Base-by-base conservation (phyloP, 768 basidiomycete genomes). In the Baorangia bicolor region DNA sequence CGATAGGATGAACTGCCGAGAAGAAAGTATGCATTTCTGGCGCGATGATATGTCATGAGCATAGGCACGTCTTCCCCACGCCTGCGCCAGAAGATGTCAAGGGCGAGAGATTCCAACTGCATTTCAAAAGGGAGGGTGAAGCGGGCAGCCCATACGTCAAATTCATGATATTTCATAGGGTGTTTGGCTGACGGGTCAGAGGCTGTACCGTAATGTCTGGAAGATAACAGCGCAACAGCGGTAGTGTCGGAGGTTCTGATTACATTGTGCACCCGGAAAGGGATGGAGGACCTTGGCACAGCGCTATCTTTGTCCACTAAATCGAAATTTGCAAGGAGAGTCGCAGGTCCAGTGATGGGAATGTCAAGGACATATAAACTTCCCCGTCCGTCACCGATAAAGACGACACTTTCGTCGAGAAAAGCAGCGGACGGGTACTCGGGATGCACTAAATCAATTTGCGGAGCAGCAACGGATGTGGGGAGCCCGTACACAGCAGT, bases 371-470 rank as follows among this genome's bases (percentile, higher is more conserved):
- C 73, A 58, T 90, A 88, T 30, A 92, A 69, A 18, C 75, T 64
- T n/a, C 90, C 89, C 60, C 76, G 72, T 10, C 92, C 92, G 63
- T 94, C 90, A 20, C 88, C 77, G 48, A 87, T 77, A 35, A 90
- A 74, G 37, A 81, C 73, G 11, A 77, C 69, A 1, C 73, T 69
- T 4, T 78, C 59, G 49, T 80, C 75, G 37, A 88, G 64, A 62
- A 88, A 86, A 7, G 75, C 74, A 28, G 80, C 80, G 1, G 88
- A 90, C 1, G 92, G 89, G 68, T 94, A 94, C 72, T 94, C 91
- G 40, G 71, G 75, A 61, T 85, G 84, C 20, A 74, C 68, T 1
- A 70, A 56, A 20, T 75, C 72, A 14, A 69, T 65, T 28, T 70
- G 73, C 1, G 77, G 65, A 1, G 78, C 71, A 43, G 76, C 71